A percentile compares a stretch with the other conserved stretches of the same genome.
phyloP scores from a whole-genome alignment of 176 grass and related monocot genomes.

The Thalia dealbata region DNA sequence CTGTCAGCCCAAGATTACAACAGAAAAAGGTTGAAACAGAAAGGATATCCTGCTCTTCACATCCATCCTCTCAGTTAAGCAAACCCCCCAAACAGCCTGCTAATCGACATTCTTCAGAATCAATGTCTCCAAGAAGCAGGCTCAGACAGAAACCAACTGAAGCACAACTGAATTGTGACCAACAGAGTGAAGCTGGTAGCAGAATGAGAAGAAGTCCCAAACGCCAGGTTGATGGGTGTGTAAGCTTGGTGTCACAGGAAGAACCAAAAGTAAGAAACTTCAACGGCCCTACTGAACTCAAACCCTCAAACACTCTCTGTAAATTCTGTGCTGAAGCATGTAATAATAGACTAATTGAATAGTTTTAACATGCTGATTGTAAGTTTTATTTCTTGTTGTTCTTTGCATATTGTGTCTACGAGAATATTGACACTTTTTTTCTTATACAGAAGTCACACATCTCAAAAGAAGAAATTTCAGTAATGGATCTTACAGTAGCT shows the following conservation, averaged over 20 bases:
- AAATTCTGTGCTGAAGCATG: no score
- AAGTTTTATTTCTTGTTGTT: neutral
- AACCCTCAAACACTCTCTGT: no score
- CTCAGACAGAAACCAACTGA: conserved; percentile 42
- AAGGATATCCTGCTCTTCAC: conserved; percentile 42
- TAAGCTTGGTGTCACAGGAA: conserved; percentile 28
- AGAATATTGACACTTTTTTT: conserved; percentile 6
- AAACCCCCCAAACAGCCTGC: conserved; percentile 13
- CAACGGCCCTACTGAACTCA: conserved; percentile 1
- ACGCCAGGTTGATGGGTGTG: conserved; percentile 24
- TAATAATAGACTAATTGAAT: no score
- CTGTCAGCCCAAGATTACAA: conserved; percentile 47
- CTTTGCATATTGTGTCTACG: neutral
- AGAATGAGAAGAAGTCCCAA: neutral
- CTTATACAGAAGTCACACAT: conserved; percentile 41
- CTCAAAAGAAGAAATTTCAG: conserved; percentile 46
- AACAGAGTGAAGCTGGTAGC: neutral
- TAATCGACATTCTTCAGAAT: conserved; percentile 37
- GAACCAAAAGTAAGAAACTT: conserved; percentile 29
- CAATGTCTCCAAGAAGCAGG: conserved; percentile 51
- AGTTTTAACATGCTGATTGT: neutral
- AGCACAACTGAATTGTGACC: conserved; percentile 9
- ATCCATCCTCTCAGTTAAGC: conserved; percentile 23
- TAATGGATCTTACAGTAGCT: conserved; percentile 30
- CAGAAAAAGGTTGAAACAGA: conserved; percentile 56